Conservation (phyloP, 1,139 yeast genomes). For the Nakaseomyces bracarensis region DNA sequence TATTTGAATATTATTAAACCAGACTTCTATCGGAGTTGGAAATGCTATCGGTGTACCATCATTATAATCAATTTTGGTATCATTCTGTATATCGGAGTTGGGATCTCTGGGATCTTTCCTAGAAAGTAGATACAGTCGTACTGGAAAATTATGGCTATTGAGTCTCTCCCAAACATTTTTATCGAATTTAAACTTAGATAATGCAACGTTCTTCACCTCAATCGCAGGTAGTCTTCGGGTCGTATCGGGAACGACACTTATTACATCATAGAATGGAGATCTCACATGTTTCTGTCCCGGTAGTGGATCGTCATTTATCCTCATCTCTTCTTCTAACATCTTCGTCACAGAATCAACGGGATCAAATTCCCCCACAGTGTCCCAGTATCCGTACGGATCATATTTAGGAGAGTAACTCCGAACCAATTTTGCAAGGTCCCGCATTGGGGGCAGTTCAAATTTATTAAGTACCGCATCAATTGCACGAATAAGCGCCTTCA, state of each 20-base stretch:
- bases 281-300: neutral
- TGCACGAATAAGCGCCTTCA: slow-evolving; percentile 3
- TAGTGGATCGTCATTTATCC: neutral
- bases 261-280: slow-evolving; percentile 1
- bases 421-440: slow-evolving; percentile 37
- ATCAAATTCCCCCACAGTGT: neutral
- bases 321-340: slow-evolving; percentile 2
- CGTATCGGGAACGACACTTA: slow-evolving; percentile 3
- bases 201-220: slow-evolving; percentile 4
- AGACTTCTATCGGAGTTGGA: slow-evolving; percentile 47
- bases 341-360: slow-evolving; percentile 5
- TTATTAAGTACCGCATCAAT: slow-evolving; percentile 2
- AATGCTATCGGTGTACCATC: slow-evolving; percentile 25
- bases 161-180: slow-evolving; percentile 4
- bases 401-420: slow-evolving; percentile 1
- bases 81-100: slow-evolving; percentile 6
- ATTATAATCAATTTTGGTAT: slow-evolving; percentile 18
- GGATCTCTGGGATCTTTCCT: slow-evolving; percentile 1
- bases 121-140: slow-evolving; percentile 1
- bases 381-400: slow-evolving; percentile 6
- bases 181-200: slow-evolving; percentile 2
- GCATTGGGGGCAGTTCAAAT: neutral
- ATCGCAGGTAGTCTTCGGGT: slow-evolving; percentile 2
- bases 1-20: slow-evolving; percentile 40
- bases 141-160: neutral